Base-by-base conservation (phyloP, 768 basidiomycete species). In the Nidula microcarpa region DNA sequence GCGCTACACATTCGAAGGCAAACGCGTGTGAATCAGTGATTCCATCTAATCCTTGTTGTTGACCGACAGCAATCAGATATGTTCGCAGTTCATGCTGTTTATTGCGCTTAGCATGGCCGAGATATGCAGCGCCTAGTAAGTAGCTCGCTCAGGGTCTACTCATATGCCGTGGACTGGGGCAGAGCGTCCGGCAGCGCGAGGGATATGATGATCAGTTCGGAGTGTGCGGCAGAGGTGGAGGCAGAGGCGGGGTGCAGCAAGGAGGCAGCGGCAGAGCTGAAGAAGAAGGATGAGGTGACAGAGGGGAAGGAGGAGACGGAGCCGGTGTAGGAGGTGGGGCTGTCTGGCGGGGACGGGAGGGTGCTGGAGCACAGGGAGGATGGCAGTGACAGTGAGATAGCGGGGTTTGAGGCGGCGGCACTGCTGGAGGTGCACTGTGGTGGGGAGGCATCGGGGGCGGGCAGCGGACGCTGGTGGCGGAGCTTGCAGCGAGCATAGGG, bases 231-330 rank as follows among this genome's bases (percentile, higher is more conserved):
- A 8, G 37, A 9, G n/a, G 37, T n/a, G 37, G 9, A 9, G 37
- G 9, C 54, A 5, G 68, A 63, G 5, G 74, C 23, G 71, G 61
- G 34, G 74, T 75, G 0, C 68, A 63, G 48, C 78, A 80, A 0
- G 76, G 79, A 3, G 79, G 85, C 79, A 5, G 82, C 81, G 0
- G 75, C 81, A 7, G 83, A 85, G 32, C 83, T 84, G 68, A 84
- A 85, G 65, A 86, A 83, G 72, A 84, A 84, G 6, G 82, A 84
- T 1, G 81, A 84, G 17, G 79, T 74, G 16, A 84, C 77, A 4
- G 82, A 84, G 2, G 83, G 83, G 3, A 85, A 70, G 8, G 84
- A 85, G 3, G 84, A 85, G 37, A 82, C 68, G 2, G 83, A 85
- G 48, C 75, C 81, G 5, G 79, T 17, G 44, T 8, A 45, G 10